These are phyloP conservation scores for Panus rudis DNA, from an alignment of 768 basidiomycete genomes.

Conservation along the genomic window DNA sequence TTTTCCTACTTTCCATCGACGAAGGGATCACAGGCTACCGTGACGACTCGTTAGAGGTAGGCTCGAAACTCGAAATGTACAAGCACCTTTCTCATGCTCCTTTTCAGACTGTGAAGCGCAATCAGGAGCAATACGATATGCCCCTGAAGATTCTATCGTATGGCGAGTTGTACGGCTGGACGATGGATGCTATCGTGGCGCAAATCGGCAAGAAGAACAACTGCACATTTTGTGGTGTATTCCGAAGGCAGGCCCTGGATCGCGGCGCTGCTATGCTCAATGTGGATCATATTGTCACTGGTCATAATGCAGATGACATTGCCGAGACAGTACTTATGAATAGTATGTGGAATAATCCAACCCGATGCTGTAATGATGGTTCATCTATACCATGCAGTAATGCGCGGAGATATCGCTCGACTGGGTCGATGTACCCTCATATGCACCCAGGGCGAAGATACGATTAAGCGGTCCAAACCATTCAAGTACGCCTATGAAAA, in stretches of 20 bases:
- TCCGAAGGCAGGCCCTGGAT: conserved; percentile 92
- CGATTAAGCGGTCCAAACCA: conserved; percentile 95
- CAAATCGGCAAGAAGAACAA: conserved; percentile 96
- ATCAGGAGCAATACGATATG: conserved; percentile 91
- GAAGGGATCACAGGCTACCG: conserved; percentile 98
- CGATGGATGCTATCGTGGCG: conserved; percentile 95
- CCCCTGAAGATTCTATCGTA: conserved; percentile 96
- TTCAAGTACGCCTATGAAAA: conserved; percentile 99
- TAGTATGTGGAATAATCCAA: conserved; percentile 44
- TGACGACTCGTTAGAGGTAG: conserved; percentile 92
- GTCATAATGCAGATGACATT: conserved; percentile 98
- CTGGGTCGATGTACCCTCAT: conserved; percentile 91
- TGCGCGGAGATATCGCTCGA: conserved; percentile 95
- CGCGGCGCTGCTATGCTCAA: conserved; percentile 82
- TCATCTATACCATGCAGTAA: conserved; percentile 49
- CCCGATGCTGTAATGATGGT: neutral
- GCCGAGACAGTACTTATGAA: conserved; percentile 99
- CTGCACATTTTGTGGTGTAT: conserved; percentile 98
- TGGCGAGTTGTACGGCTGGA: conserved; percentile 97
- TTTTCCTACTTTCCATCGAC: conserved; percentile 93
- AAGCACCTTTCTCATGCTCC: conserved; percentile 2
- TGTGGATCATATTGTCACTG: conserved; percentile 97
- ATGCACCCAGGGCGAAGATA: conserved; percentile 93
- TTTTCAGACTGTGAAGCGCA: conserved; percentile 89
- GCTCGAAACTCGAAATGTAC: neutral